Evolutionary conservation across 345 rosid genomes (phyloP), one percentile per base, ranked within the genome.

Genomic region (Carallia pectinifolia): DNA sequence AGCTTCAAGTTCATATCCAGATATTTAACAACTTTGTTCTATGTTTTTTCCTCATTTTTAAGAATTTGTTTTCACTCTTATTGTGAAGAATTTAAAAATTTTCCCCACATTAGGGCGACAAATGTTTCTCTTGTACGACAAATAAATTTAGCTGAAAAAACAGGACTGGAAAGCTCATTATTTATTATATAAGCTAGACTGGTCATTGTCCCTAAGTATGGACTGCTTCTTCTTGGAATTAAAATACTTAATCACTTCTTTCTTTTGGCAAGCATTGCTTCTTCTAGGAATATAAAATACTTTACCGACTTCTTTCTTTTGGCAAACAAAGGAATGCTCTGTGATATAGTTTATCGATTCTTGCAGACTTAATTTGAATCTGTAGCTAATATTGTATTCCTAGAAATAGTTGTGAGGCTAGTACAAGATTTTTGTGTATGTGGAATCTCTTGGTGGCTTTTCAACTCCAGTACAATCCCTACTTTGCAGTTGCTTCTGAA

Each of bases 181-280:
- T 79, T 91, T 27, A 82, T 91, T 59, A 87, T 91, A 80, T 89
- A 91, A 77, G 98, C 98, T 55, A 84, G 92, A 91, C 70, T 93
- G 97, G 98, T 93, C 89, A 4, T 68, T 69, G 58, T 23, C 23
- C 55, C 56, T 44, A 18, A 58, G 37, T 64, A 9, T 37, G 19
- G 17, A 48, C 36, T 47, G n/a, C n/a, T 39, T 17, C 53, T 19
- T 1, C 23, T 29, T 29, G 62, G 58, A 52, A 67, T 7, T 50
- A 17, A 27, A 33, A 13, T 7, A 17, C 33, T 3, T 19, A 2
- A 4, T 31, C 31, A 33, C 34, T 23, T n/a, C n/a, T 12, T n/a
- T 55, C 18, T 38, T 16, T 63, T 36, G 36, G 16, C 50, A 27
- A 23, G 36, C 23, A 23, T 23, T 23, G 23, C 23, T 23, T 23